These are phyloP conservation scores for Lichtheimia ornata DNA, from an alignment of 371 early-diverging fungal species.

Conservation along the genomic window DNA sequence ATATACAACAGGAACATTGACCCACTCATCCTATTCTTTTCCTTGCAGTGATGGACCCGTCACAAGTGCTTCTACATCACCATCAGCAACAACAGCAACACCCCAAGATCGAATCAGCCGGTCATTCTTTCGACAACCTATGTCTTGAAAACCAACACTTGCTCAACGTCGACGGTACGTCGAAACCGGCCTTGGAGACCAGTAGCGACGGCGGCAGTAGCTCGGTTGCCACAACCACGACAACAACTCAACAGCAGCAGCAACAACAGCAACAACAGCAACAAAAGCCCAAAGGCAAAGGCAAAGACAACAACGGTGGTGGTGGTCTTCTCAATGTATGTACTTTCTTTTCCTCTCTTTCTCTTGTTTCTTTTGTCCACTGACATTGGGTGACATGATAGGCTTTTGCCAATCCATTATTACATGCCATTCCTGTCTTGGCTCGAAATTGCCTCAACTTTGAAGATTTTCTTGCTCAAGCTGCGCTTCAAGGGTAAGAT, in stretches of 20 bases:
- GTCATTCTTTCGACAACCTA: background rate
- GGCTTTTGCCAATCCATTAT: constrained; percentile 50
- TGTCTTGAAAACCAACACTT: too few species aligned
- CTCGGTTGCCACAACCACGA: too few species aligned
- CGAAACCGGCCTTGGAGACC: too few species aligned
- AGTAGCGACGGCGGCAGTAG: too few species aligned
- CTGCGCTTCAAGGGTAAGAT: constrained; percentile 43
- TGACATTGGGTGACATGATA: constrained; percentile 8
- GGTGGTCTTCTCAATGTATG: constrained; percentile 28
- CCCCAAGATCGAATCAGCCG: background rate
- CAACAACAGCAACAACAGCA: background rate
- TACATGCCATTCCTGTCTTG: constrained; percentile 54
- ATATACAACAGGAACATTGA: constrained; percentile 2
- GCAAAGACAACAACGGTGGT: constrained; percentile 19
- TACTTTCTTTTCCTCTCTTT: background rate
- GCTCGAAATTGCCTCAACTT: constrained; percentile 51
- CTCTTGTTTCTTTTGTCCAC: background rate
- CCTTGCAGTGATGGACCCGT: too few species aligned
- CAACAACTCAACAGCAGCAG: background rate
- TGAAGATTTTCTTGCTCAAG: constrained; percentile 50
- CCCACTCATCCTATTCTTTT: too few species aligned
- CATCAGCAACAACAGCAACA: background rate
- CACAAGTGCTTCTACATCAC: constrained; percentile 2
- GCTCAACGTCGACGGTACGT: too few species aligned
- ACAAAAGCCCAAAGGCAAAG: constrained; percentile 12